phyloP scores from a whole-genome alignment of 2,329 filamentous ascomycete species.

The Dothideomycetes sp. region DNA sequence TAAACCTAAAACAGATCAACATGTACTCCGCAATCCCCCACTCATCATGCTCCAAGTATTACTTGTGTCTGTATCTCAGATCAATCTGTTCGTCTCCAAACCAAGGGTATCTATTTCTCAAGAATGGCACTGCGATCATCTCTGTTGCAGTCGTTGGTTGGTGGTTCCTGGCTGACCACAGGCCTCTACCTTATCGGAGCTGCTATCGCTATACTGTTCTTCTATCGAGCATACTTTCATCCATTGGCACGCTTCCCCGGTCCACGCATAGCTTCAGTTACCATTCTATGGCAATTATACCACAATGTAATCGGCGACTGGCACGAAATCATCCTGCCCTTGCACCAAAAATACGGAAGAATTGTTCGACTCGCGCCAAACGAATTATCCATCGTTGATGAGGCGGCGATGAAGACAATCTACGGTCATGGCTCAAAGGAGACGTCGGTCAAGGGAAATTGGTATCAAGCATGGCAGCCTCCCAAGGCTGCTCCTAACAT shows the following conservation, averaged over 20 bases:
- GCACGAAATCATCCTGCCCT: constrained; percentile 24
- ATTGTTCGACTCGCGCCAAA: constrained; percentile 33
- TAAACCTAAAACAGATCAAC: no score
- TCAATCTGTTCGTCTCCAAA: no score
- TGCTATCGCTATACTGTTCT: neutral
- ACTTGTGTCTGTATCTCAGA: no score
- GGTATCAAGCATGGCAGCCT: constrained; percentile 8
- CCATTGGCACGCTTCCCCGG: constrained; percentile 11
- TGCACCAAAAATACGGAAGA: constrained; percentile 31
- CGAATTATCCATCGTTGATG: constrained; percentile 29
- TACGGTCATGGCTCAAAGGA: constrained; percentile 26
- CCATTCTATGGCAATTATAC: constrained; percentile 8
- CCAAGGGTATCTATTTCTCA: no score
- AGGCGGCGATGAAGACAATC: constrained; percentile 21
- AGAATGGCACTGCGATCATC: no score
- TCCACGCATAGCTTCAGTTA: constrained; percentile 4
- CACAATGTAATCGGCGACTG: constrained; percentile 6
- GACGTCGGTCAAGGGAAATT: constrained; percentile 27
- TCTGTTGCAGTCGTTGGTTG: no score
- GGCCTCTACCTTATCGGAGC: no score
- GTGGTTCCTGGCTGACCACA: no score
- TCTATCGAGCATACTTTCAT: constrained; percentile 11
- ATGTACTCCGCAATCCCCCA: no score
- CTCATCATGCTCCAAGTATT: no score
- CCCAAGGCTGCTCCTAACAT: neutral